These are phyloP conservation scores for Cucurbitaria berberidis DNA, from an alignment of 2,329 filamentous ascomycete genomes.

Conservation along the genomic window DNA sequence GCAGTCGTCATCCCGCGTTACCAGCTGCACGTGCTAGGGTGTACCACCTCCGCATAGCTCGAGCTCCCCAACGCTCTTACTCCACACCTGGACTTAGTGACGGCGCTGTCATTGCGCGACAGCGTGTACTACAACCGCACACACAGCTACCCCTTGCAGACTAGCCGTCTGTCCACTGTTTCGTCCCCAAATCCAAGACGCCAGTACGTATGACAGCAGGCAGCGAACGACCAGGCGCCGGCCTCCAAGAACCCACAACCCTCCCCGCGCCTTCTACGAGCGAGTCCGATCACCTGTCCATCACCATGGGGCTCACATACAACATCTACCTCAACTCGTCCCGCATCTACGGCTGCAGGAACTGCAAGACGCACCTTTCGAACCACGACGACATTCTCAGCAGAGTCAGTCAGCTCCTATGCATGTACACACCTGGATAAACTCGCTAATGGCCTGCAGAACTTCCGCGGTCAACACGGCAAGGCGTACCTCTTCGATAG, in stretches of 20 bases:
- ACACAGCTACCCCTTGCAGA: slow-evolving; percentile 1
- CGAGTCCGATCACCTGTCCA: slow-evolving; percentile 9
- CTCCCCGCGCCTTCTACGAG: slow-evolving; percentile 7
- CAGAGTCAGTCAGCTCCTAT: slow-evolving; percentile 65
- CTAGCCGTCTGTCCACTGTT: slow-evolving; percentile 3
- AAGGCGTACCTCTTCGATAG: slow-evolving; percentile 96
- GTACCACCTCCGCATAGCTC: slow-evolving; percentile 18
- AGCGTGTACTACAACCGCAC: slow-evolving; percentile 6
- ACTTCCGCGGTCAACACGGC: slow-evolving; percentile 97
- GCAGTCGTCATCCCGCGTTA: slow-evolving; percentile 16
- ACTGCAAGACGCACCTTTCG: slow-evolving; percentile 92
- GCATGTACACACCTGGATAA: background rate
- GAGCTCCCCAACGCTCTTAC: slow-evolving; percentile 10
- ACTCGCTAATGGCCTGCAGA: slow-evolving; percentile 60
- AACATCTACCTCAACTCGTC: slow-evolving; percentile 87
- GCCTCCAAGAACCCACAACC: slow-evolving; percentile 5
- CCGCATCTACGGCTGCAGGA: slow-evolving; percentile 89
- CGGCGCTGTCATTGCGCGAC: slow-evolving; percentile 15
- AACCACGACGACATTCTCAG: slow-evolving; percentile 97
- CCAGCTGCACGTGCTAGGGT: slow-evolving; percentile 27
- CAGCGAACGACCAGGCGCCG: slow-evolving; percentile 13
- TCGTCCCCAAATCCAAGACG: slow-evolving; percentile 1
- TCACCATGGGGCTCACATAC: slow-evolving; percentile 82
- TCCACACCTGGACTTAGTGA: slow-evolving; percentile 6
- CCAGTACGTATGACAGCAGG: slow-evolving; percentile 17